Conservation (phyloP, 2,329 filamentous ascomycete species). For the Ophiostoma angusticollis region DNA sequence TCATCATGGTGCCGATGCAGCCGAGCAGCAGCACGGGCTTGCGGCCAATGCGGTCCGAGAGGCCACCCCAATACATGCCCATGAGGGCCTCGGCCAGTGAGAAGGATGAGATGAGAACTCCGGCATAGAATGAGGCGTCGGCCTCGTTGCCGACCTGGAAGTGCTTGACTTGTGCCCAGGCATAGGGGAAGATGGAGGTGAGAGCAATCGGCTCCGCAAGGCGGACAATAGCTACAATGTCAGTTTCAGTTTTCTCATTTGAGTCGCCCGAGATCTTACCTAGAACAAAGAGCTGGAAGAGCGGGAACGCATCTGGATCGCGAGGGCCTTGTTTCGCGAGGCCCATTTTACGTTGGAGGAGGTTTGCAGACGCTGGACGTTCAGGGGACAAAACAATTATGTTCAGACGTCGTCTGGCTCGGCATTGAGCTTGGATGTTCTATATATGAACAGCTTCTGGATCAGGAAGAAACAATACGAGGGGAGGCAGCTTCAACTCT, state of each 20-base stretch:
- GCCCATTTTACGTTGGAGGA: conserved; percentile 37
- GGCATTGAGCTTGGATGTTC: no score
- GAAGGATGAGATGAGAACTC: conserved; percentile 76
- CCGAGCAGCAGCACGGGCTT: conserved; percentile 77
- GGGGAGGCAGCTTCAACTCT: no score
- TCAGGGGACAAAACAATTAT: no score
- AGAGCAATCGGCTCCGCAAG: conserved; percentile 86
- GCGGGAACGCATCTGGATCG: conserved; percentile 65
- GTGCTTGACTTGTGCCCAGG: conserved; percentile 68
- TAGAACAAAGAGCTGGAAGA: conserved; percentile 69
- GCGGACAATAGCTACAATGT: conserved; percentile 64
- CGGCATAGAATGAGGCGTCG: conserved; percentile 79
- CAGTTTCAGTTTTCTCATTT: neutral
- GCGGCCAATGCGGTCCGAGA: conserved; percentile 71
- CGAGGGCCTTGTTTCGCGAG: conserved; percentile 38
- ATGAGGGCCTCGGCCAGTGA: conserved; percentile 70
- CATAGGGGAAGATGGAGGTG: conserved; percentile 87
- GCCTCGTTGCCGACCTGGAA: conserved; percentile 58
- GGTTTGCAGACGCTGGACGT: no score
- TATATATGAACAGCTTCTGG: no score
- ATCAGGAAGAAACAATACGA: no score
- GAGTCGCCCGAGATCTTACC: conserved; percentile 40
- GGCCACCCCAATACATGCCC: conserved; percentile 75
- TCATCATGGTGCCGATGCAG: conserved; percentile 69
- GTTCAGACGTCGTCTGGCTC: no score